Percentiles rank a stretch among this genome's conserved stretches.
phyloP scores from a whole-genome alignment of 2,329 filamentous ascomycete species.

The Neoascochyta sp. region DNA sequence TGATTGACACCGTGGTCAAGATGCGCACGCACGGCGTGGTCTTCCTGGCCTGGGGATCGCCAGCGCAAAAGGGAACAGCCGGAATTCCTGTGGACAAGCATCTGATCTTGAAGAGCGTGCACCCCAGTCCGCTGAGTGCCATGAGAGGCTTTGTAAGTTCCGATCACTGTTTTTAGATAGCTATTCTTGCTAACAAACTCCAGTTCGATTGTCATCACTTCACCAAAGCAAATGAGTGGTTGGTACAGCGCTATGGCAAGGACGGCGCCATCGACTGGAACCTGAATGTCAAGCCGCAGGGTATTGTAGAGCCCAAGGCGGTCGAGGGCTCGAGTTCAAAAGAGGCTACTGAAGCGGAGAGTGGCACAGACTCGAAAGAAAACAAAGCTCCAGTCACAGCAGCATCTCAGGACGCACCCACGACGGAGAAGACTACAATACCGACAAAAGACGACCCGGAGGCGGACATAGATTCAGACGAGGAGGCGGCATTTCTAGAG shows the following conservation, averaged over 20 bases:
- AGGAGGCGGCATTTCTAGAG: conserved; percentile 7
- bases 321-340: conserved; percentile 24
- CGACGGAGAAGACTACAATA: background rate
- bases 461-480: conserved; percentile 8
- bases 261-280: conserved; percentile 84
- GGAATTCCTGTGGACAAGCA: conserved; percentile 72
- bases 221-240: conserved; percentile 78
- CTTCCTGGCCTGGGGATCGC: conserved; percentile 89
- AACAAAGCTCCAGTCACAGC: conserved; percentile 2
- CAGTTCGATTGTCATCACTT: conserved; percentile 78
- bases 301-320: conserved; percentile 13
- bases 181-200: conserved; percentile 34
- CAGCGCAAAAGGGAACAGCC: conserved; percentile 73
- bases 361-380: conserved; percentile 2
- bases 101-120: conserved; percentile 78
- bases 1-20: conserved; percentile 81
- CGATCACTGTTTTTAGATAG: too few species aligned
- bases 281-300: conserved; percentile 48
- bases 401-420: background rate
- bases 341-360: conserved; percentile 1
- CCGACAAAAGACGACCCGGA: conserved; percentile 2
- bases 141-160: conserved; percentile 66
- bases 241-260: conserved; percentile 72
- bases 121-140: conserved; percentile 91
- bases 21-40: conserved; percentile 78